Evolutionary conservation across 2,329 filamentous ascomycete species (phyloP), one percentile per base, ranked within the genome.

Genomic region (Leptographium radiaticola): DNA sequence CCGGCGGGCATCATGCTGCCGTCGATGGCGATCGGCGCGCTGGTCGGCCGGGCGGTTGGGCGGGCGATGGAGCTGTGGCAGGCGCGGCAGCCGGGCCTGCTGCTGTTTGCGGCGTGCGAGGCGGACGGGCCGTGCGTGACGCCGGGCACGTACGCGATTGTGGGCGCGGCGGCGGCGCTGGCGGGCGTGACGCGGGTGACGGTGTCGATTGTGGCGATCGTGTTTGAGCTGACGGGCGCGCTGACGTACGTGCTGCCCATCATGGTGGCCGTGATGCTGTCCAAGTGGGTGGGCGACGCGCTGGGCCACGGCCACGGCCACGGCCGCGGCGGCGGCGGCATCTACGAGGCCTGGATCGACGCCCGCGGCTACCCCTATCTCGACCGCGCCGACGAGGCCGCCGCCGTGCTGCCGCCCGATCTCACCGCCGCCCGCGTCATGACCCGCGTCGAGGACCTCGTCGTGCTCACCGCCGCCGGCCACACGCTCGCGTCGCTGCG

Each of bases 211-310:
- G 91, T 98, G 6, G 93, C 97, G 63, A 98, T 98, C 71, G 96
- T 96, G 86, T 98, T 98, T 64, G 93, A 98, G 72, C 83, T 98
- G 54, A 98, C 93, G 0, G 93, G 93, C 52, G 93, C 93, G 1
- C 77, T 98, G 33, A 95, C 89, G 1, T 97, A 97, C 65, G 91
- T 98, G 49, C 80, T 98, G 9, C 93, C 93, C 53, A 98, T 97
- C 68, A 98, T 98, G 93, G 87, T 98, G 59, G 89, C 90, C 45
- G 93, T 98, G 64, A 95, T 98, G 90, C 77, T 97, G 46, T 87
- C 87, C 58, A 98, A 98, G 71, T 98, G 93, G 93, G 89, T 95
- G 31, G 93, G 90, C 63, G 93, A 98, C 67, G 91, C 89, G 50
- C 90, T 98, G 67, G 89, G 88, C 31, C 87, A 88, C 54, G 82